Conservation (phyloP, 257 asterid genomes). For the Solanum clarkiae region DNA sequence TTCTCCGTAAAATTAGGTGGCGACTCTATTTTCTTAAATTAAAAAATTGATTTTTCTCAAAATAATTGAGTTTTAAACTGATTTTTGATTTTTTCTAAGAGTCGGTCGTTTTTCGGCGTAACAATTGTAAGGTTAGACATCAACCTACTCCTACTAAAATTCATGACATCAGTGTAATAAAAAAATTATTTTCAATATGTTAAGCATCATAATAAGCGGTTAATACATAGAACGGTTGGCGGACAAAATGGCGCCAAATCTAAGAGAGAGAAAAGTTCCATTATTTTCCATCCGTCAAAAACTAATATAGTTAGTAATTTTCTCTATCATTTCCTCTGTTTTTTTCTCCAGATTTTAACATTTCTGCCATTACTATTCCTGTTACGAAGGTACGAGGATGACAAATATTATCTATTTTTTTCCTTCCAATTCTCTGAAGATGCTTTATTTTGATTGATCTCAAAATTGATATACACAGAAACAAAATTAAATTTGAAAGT, state of each 20-base stretch:
- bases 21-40: too few relatives aligned
- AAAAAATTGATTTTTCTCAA: too few relatives aligned
- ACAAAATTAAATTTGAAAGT: background rate
- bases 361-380: background rate
- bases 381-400: background rate
- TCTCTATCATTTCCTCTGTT: background rate
- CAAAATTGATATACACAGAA: background rate
- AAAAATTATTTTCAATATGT: too few relatives aligned
- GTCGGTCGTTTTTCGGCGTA: too few relatives aligned
- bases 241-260: conserved; percentile 11
- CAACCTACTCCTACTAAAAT: too few relatives aligned
- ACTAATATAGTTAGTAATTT: background rate
- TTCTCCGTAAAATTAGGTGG: too few relatives aligned
- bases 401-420: background rate
- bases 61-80: too few relatives aligned
- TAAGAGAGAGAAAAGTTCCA: background rate
- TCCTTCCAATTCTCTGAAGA: background rate
- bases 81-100: too few relatives aligned
- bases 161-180: too few relatives aligned
- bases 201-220: background rate
- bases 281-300: background rate
- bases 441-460: background rate
- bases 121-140: too few relatives aligned
- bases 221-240: conserved; percentile 4
- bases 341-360: background rate